Base-by-base conservation (phyloP, 805 yeast genomes). In the Yamadazyma kitorensis region DNA sequence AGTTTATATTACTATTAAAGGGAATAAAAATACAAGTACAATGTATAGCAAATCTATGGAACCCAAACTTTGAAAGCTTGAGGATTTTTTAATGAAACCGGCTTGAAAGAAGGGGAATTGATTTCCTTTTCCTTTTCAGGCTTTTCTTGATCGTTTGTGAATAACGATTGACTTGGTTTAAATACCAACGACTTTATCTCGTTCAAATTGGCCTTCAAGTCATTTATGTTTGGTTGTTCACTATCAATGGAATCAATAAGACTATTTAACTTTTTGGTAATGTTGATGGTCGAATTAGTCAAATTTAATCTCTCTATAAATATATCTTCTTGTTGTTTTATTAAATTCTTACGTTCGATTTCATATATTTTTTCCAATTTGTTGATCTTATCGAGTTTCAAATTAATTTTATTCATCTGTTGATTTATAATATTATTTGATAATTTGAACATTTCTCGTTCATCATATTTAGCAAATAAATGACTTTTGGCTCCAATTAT, bases 381-480 rank as follows among this genome's bases (percentile, higher is more conserved):
- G 24, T 68, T 72, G 27, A 86, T 61, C 40, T 80, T 76, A 16
- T 61, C 55, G 40, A 84, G 48, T 59, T 85, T 85, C 40, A 81
- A 47, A 40, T 82, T 83, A 21, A 85, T 66, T 48, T 82, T 80
- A 34, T 74, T 70, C 39, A 82, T 44, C 54, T 82, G 80, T 26
- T 75, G 73, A 50, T 81, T 80, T 13, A 83, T 66, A 29, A 85
- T 70, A 18, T 70, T 70, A 17, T 72, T 66, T 9, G 82, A 59
- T 15, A 81, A 55, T 34, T 73, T 75, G 46, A 78, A 72, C 80
- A 80, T 77, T 51, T 82, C 87, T 40, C 88, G 68, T 51, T 86
- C 96, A 55, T 86, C 94, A 51, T 76, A 80, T 4, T 80, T 76
- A 5, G 91, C 86, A 59, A 86, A 83, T 14, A 84, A 71, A 52